Base-by-base conservation (phyloP, 2,329 filamentous ascomycete species). In the Anisogramma anomala region DNA sequence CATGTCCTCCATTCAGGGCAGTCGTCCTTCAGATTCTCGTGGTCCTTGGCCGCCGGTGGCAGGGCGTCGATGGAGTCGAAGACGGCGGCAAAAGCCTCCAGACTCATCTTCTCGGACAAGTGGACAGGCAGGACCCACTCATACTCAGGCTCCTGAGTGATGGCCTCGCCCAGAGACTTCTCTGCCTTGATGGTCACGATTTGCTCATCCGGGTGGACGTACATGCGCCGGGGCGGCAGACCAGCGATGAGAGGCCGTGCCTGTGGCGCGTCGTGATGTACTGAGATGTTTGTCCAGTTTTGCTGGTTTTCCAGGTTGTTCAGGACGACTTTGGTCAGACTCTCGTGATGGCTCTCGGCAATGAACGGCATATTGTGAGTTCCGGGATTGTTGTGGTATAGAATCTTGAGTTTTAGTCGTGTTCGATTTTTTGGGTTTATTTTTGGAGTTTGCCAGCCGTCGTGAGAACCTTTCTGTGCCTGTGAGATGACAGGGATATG, bases 131-230 rank as follows among this genome's bases (percentile, higher is more conserved):
- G 61, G 18, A 91, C 79, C 82, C 83, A 89, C 62, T 89, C 84
- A 33, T 66, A 58, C 11, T 58, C 62, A 2, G 75, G 67, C 13
- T 58, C 61, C 52, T 73, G 71, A 19, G 57, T 53, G 13, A 72
- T 61, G 32, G 58, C 58, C 41, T 65, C 58, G 11, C 67, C 66
- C 1, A 63, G 63, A 10, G 63, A 59, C 48, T 68, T 66, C 48
- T 77, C 74, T 22, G 69, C 67, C 50, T 79, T 78, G 41, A 88
- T 67, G 41, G 82, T 71, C 49, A 75, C 77, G 49, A 84, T 77
- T 61, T 89, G 84, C 61, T 88, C 84, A 57, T 91, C 84, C 2
- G 84, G 84, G 54, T 91, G 83, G 38, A 84, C 67, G 59, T 91
- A 89, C 31, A 87, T 68, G 33, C 79, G 73, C 33, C 73, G 71